These are phyloP conservation scores for Coemansia asiatica DNA, from an alignment of 192 early-diverging fungal genomes.

Conservation along the genomic window DNA sequence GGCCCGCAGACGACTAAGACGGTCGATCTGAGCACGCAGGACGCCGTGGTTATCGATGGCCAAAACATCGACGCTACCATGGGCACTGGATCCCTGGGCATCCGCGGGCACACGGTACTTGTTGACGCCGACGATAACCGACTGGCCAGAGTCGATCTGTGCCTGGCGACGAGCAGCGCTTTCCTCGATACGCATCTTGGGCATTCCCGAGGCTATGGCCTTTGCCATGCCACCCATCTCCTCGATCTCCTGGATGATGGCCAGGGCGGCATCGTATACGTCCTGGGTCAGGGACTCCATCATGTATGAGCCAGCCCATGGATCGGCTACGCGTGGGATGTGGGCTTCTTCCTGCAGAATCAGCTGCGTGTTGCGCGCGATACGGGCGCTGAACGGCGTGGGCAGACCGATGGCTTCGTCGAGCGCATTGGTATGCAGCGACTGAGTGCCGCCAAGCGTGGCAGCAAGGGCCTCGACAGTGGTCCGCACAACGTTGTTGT, in stretches of 20 bases:
- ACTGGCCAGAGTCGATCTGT: constrained; percentile 83
- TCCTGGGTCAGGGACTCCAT: constrained; percentile 88
- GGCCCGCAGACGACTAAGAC: constrained; percentile 60
- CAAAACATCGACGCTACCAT: constrained; percentile 60
- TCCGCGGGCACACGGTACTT: constrained; percentile 68
- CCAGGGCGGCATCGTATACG: constrained; percentile 67
- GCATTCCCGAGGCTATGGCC: constrained; percentile 85
- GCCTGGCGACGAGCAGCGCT: constrained; percentile 85
- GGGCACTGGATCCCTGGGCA: constrained; percentile 59
- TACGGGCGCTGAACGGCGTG: constrained; percentile 79
- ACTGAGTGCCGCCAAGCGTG: constrained; percentile 88
- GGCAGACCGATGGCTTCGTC: constrained; percentile 89
- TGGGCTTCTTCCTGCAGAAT: constrained; percentile 86
- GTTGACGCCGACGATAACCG: constrained; percentile 88
- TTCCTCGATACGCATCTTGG: constrained; percentile 86
- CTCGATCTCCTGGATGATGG: constrained; percentile 79
- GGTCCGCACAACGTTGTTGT: constrained; percentile 87
- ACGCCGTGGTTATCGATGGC: constrained; percentile 82
- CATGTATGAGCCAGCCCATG: constrained; percentile 91
- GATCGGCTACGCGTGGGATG: constrained; percentile 87
- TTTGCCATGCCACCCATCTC: constrained; percentile 88
- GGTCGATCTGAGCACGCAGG: constrained; percentile 65
- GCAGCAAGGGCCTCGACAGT: constrained; percentile 91
- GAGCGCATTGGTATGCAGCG: constrained; percentile 88
- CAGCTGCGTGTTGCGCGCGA: constrained; percentile 89